A percentile compares a stretch with the other conserved stretches of the same genome.
These are phyloP conservation scores for Auricularia cornea DNA, from an alignment of 768 basidiomycete genomes.

Conservation along the genomic window DNA sequence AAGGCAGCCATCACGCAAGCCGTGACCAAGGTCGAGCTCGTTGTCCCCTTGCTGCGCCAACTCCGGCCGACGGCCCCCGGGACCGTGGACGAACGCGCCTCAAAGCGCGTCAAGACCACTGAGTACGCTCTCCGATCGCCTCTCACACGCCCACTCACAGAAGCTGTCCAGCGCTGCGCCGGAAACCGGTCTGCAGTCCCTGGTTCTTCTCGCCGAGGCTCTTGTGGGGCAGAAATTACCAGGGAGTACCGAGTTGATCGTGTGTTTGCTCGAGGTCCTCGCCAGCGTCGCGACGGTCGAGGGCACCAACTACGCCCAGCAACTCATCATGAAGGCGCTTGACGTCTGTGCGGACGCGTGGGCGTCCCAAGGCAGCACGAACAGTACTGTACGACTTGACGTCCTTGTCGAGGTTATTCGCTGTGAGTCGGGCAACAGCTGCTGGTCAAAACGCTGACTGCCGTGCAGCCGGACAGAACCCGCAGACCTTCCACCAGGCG, in stretches of 20 bases:
- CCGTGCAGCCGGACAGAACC: constrained; percentile 69
- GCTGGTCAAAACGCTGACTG: background rate
- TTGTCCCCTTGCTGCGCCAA: constrained; percentile 41
- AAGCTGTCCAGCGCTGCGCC: constrained; percentile 17
- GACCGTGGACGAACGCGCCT: constrained; percentile 35
- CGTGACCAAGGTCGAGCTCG: constrained; percentile 42
- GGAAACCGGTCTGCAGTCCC: constrained; percentile 34
- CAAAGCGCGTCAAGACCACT: constrained; percentile 57
- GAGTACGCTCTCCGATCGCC: constrained; percentile 32
- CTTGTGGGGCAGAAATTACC: constrained; percentile 55
- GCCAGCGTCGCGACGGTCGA: constrained; percentile 51
- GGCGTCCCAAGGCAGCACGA: constrained; percentile 26
- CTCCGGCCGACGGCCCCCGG: constrained; percentile 29
- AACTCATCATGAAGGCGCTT: constrained; percentile 75
- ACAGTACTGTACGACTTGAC: constrained; percentile 65
- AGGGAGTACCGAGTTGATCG: constrained; percentile 63
- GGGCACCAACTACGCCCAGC: constrained; percentile 73
- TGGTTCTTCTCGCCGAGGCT: constrained; percentile 61
- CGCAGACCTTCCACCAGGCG: constrained; percentile 91
- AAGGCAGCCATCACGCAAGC: constrained; percentile 43
- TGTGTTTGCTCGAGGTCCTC: constrained; percentile 63
- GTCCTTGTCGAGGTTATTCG: constrained; percentile 82
- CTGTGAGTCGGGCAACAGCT: constrained; percentile 34
- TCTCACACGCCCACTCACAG: constrained; percentile 1
- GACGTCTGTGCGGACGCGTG: constrained; percentile 43